Evolutionary conservation across 805 yeast genomes (phyloP), one percentile per base, ranked within the genome.

Genomic region (Priceomyces melissophilus): DNA sequence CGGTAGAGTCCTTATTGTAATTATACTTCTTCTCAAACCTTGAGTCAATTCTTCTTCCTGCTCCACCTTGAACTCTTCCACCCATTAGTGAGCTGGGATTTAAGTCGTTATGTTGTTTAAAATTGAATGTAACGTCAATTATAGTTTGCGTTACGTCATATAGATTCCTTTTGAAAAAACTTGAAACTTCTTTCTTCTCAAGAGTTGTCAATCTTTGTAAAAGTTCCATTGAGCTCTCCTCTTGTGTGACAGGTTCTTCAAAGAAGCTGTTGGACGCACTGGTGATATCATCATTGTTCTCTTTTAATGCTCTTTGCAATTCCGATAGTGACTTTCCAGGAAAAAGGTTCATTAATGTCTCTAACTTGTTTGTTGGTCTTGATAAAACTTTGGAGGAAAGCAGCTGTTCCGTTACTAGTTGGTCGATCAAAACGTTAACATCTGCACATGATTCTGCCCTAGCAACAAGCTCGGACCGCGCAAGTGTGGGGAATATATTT

Each of bases 261-360:
- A 13, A 15, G 14, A 25, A 41, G 10, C 17, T 30, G 17, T 28
- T 49, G 44, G 27, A 41, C 45, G 46, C 35, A 31, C 38, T 17
- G 17, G 42, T 67, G 8, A 61, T 3, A 42, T 71, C 60, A 1
- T 63, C 60, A 4, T 59, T 45, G 30, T 59, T 47, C 2, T 58
- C 60, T 16, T 55, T 47, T 12, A 68, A 57, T 3, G 58, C 57
- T 1, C 51, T 44, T 3, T 57, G 46, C 6, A 79, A 54, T 6
- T 47, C 45, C 2, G 48, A 55, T 3, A 53, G 31, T 2, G 66
- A 62, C 2, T 64, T 44, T 11, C 67, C 53, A 0, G 83, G 82
- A 43, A 79, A 78, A 57, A 79, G 67, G 10, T 66, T 70, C 36
- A 53, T 48, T 25, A 75, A 48, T 23, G 27, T 25, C 33, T 32